phyloP scores from a whole-genome alignment of 208 protist species.

The Trypanosoma mega region DNA sequence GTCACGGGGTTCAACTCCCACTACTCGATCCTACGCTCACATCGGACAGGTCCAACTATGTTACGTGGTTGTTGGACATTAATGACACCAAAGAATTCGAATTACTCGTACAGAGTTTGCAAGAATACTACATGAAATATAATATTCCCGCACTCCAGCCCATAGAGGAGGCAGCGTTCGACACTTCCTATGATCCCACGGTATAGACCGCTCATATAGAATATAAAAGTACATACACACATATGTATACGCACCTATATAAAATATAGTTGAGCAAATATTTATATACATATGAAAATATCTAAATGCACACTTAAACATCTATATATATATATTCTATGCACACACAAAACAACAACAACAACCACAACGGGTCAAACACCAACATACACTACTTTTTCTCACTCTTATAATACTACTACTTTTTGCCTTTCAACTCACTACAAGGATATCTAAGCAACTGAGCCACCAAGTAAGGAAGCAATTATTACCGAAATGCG shows the following conservation, averaged over 20 bases:
- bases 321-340: too few species aligned
- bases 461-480: too few species aligned
- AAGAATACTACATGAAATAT: conserved; percentile 30
- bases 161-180: conserved; percentile 53
- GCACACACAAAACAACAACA: too few species aligned
- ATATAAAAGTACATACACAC: conserved; percentile 1
- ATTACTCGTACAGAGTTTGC: conserved; percentile 23
- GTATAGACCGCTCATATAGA: neutral
- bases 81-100: neutral
- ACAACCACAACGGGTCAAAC: too few species aligned
- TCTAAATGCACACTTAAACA: too few species aligned
- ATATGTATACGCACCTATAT: neutral
- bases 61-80: conserved; percentile 45
- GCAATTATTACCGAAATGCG: too few species aligned
- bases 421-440: too few species aligned
- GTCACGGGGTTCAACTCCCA: conserved; percentile 44
- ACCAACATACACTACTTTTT: too few species aligned
- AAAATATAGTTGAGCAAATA: neutral
- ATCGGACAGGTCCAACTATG: conserved; percentile 36
- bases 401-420: too few species aligned
- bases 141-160: conserved; percentile 38
- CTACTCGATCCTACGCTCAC: conserved; percentile 36
- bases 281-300: too few species aligned
- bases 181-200: conserved; percentile 40
- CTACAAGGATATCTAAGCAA: too few species aligned